Percentiles rank a stretch among this genome's conserved stretches.
These are phyloP conservation scores for Aeschynomene evenia DNA, from an alignment of 306 rosid species.

Conservation along the genomic window DNA sequence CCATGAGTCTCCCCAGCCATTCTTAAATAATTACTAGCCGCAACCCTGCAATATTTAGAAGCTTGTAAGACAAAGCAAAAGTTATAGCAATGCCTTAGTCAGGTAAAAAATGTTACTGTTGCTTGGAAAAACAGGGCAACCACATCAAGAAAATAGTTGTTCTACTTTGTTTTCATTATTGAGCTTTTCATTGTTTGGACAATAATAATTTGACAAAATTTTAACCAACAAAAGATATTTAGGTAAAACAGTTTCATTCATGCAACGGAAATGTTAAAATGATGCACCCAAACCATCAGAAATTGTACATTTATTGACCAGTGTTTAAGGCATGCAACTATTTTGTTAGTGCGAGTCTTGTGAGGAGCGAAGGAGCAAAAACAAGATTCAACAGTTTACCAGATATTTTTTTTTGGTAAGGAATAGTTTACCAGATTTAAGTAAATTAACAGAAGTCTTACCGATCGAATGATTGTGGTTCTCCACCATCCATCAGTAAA, in stretches of 20 bases:
- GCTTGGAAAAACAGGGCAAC: slow-evolving; percentile 5
- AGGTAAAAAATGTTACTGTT: not conserved
- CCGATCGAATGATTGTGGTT: slow-evolving; percentile 83
- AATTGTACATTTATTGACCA: not conserved
- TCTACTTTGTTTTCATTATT: not conserved
- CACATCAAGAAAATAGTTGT: not conserved
- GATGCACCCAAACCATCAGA: not conserved
- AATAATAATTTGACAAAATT: not conserved
- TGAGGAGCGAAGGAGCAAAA: too few species aligned
- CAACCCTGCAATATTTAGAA: slow-evolving; percentile 46
- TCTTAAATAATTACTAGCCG: slow-evolving; percentile 75
- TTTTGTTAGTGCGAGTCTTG: not conserved
- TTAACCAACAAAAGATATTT: not conserved
- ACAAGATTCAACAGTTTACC: not conserved
- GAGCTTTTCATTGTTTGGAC: not conserved
- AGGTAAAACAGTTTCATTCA: slow-evolving; percentile 19
- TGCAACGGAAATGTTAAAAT: not conserved
- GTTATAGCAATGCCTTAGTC: not conserved
- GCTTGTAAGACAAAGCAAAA: not conserved
- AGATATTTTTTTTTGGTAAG: too few species aligned
- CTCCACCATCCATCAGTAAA: slow-evolving; percentile 82
- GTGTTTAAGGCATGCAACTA: not conserved
- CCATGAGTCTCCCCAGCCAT: slow-evolving; percentile 83
- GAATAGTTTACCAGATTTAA: slow-evolving; percentile 11
- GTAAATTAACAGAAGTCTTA: slow-evolving; percentile 16